Base-by-base conservation (phyloP, 2,329 filamentous ascomycete species). In the Zymoseptoria crescenta region DNA sequence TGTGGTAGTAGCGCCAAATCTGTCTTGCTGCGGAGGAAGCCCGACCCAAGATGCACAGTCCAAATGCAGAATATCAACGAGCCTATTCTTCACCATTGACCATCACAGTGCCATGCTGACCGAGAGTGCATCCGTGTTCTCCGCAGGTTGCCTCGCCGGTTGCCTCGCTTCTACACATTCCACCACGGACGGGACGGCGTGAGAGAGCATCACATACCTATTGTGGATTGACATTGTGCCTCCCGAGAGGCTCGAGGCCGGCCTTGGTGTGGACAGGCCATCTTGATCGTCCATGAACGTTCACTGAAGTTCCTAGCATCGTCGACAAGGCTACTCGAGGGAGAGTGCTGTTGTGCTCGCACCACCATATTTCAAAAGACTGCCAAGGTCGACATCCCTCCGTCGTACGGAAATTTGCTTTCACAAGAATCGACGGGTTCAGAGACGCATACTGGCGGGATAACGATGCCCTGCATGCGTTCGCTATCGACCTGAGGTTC, bases 221-320 rank as follows among this genome's bases (percentile, higher is more conserved):
- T 45, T 45, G 35, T 45, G 35, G 13, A 7, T 45, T n/a, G 61
- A 60, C 48, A 52, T 55, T 56, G 58, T 59, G 56, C 58, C 59
- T 45, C 58, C 59, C 7, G 63, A 66, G 56, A 67, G 57, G 58
- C 62, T 65, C n/a, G 69, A 70, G 29, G 59, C 30, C 49, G 69
- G 65, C 61, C 67, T 65, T 58, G 66, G 62, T 49, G 65, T 64
- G 49, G 53, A 52, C 29, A 60, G 56, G 54, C 49, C 69, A 68
- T 70, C 62, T 61, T 65, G 60, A 55, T 56, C 55, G 59, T 69
- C 69, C 68, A 70, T 70, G 56, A 57, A 67, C 60, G 50, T 56
- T 61, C 51, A 30, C 49, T 45, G 54, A 55, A 24, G 54, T 5
- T 8, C 30, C 52, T 49, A 28, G 48, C 60, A 62, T 62, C 52